Evolutionary conservation across 495 filamentous ascomycete genomes (phyloP), one percentile per base, ranked within the genome.

Genomic region (Aspergillus sparsus): DNA sequence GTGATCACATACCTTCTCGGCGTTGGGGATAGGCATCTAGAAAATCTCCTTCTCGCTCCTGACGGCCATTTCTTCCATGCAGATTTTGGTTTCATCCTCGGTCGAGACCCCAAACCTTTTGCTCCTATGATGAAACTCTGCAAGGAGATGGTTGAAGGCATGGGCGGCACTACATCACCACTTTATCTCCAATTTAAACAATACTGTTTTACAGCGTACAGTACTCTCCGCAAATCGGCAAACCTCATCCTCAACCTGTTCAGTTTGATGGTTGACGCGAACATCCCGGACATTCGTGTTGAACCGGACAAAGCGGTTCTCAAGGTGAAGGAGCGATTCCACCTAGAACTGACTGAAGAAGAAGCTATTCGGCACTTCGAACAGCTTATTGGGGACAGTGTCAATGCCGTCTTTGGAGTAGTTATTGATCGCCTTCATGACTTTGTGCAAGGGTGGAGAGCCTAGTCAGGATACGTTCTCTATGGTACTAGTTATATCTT

Each of bases 1-100:
- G 94, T 99, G 16, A 97, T 99, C 68, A 99, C 94, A 0, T 99
- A 98, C 74, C 87, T 99, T 37, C 86, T 99, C n/a, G 94, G 94
- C 33, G 94, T 99, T 32, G 94, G 94, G 42, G 94, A 99, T 69
- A 87, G 94, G 0, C 94, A 99, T 73, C 82, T 98, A 10, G 94
- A 99, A 69, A 99, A 99, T 70, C 84, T 99, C 6, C 87, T 98
- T 36, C 83, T 99, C 8, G 82, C 92, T 0, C 93, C 95, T 11
- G 87, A 91, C 65, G 94, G 82, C 15, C 90, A 93, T 69, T 99
- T 99, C 77, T 98, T 99, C 83, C 94, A 99, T 72, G 91, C 90
- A 34, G 94, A 98, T 67, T 98, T 99, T 64, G 93, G 95, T 36
- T 99, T 93, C 76, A 98, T 99, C 61, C 88, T 99, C 8, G 94